Percentiles rank a stretch among this genome's conserved stretches.
Conservation (phyloP, 2,329 filamentous ascomycete species). For the Emergomyces pasteurianus region DNA sequence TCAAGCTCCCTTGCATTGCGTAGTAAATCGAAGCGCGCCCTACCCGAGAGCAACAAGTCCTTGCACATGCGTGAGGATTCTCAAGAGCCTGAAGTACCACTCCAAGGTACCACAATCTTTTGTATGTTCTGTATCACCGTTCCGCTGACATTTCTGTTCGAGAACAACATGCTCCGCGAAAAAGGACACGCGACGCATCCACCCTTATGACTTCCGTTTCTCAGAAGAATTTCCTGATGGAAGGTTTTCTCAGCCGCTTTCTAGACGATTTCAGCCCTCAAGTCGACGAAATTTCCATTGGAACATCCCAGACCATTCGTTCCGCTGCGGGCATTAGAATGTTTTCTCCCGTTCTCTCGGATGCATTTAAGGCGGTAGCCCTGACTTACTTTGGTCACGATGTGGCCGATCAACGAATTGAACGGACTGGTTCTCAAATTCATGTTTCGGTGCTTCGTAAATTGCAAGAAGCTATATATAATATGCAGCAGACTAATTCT, state of each 20-base stretch:
- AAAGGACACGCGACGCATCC: background rate
- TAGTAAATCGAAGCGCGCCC: background rate
- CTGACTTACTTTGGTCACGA: conserved; percentile 29
- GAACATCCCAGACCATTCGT: conserved; percentile 25
- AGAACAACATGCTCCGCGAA: background rate
- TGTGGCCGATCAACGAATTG: conserved; percentile 22
- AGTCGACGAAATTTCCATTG: conserved; percentile 21
- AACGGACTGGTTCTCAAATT: conserved; percentile 21
- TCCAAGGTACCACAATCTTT: background rate
- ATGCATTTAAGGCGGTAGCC: conserved; percentile 28
- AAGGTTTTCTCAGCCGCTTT: conserved; percentile 28
- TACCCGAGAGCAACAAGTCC: background rate
- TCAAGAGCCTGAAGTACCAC: background rate
- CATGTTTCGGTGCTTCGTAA: conserved; percentile 26
- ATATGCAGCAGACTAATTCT: conserved; percentile 25
- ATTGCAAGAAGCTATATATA: conserved; percentile 25
- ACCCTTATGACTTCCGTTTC: background rate
- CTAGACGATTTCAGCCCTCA: conserved; percentile 30
- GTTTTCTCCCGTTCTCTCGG: conserved; percentile 27
- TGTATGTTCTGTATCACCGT: background rate
- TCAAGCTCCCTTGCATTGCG: background rate
- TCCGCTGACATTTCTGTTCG: background rate
- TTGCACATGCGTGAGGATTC: background rate
- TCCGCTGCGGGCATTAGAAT: conserved; percentile 28
- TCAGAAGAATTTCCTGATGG: conserved; percentile 9